phyloP scores from a whole-genome alignment of 352 stramenopile species.

The Thraustochytrium striatum region DNA sequence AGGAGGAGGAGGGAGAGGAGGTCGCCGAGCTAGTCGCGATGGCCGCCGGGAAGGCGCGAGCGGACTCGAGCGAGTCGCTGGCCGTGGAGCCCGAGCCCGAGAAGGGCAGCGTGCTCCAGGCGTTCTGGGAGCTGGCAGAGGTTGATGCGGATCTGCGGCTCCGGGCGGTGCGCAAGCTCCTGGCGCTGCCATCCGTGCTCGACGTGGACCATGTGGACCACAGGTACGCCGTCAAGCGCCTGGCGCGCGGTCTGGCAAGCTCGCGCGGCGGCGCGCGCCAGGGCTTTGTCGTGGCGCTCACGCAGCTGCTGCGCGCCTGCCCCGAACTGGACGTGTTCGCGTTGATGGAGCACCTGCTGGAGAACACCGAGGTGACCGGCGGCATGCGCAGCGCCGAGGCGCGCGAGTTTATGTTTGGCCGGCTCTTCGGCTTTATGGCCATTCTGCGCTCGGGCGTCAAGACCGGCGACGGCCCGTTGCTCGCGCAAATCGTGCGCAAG shows the following conservation, averaged over 20 bases:
- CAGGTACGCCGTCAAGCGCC: not conserved
- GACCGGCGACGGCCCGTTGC: not conserved
- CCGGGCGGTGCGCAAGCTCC: not conserved
- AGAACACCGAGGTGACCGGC: not conserved
- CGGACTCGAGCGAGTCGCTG: not conserved
- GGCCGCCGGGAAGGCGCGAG: not conserved
- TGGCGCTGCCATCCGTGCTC: not conserved
- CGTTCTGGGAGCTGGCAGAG: not conserved
- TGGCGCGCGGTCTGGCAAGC: slow-evolving; percentile 5
- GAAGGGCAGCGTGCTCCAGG: not conserved
- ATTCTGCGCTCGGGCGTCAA: not conserved
- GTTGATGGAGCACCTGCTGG: not conserved
- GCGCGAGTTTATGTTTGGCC: not conserved
- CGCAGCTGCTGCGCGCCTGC: not conserved
- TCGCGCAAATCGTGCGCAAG: not conserved
- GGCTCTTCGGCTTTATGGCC: not conserved
- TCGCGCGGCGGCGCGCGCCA: not conserved
- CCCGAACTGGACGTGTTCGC: not conserved
- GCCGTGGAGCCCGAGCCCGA: not conserved
- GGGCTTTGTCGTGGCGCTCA: slow-evolving; percentile 18
- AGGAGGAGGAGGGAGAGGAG: not conserved
- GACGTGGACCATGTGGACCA: not conserved
- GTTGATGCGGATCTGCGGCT: not conserved
- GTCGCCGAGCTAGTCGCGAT: too few relatives aligned
- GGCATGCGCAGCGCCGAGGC: not conserved